Percentiles rank a stretch among this genome's conserved stretches.
phyloP scores from a whole-genome alignment of 768 basidiomycete species.

The Clitopilus passeckerianus region DNA sequence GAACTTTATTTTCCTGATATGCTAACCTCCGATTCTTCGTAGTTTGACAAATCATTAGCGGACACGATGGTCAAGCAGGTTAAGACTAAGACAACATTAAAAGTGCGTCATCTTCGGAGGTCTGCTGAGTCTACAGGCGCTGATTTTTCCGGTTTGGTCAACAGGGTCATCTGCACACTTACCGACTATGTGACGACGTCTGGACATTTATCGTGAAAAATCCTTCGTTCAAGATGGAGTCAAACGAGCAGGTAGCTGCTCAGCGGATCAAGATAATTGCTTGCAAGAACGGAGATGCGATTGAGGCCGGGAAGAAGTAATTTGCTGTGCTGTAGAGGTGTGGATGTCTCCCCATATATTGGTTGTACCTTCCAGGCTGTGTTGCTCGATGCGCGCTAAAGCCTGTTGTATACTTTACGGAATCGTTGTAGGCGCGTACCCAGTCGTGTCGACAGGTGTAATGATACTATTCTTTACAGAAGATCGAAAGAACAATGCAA shows the following conservation, averaged over 20 bases:
- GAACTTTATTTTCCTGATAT: too few relatives aligned
- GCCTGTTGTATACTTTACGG: too few relatives aligned
- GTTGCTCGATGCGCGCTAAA: not conserved
- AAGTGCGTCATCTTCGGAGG: conserved; percentile 42
- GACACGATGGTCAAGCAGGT: conserved; percentile 91
- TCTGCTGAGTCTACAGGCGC: not conserved
- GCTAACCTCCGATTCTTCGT: not conserved
- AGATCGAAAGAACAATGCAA: not conserved
- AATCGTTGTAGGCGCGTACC: not conserved
- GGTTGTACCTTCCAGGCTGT: conserved; percentile 3
- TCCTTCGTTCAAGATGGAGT: conserved; percentile 93
- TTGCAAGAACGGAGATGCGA: conserved; percentile 92
- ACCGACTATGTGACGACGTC: conserved; percentile 91
- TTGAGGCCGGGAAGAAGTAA: conserved; percentile 78
- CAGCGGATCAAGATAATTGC: conserved; percentile 95
- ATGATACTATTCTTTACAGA: not conserved
- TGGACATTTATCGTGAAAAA: conserved; percentile 99
- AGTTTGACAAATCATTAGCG: conserved; percentile 97
- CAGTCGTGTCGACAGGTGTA: not conserved
- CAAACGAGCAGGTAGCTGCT: conserved; percentile 68
- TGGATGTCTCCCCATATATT: not conserved
- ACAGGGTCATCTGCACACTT: conserved; percentile 88
- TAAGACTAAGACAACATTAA: conserved; percentile 91
- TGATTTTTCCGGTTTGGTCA: not conserved
- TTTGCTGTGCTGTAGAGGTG: not conserved